Evolutionary conservation across 192 early-diverging fungal genomes (phyloP).

Genomic region (Radiomyces spectabilis): DNA sequence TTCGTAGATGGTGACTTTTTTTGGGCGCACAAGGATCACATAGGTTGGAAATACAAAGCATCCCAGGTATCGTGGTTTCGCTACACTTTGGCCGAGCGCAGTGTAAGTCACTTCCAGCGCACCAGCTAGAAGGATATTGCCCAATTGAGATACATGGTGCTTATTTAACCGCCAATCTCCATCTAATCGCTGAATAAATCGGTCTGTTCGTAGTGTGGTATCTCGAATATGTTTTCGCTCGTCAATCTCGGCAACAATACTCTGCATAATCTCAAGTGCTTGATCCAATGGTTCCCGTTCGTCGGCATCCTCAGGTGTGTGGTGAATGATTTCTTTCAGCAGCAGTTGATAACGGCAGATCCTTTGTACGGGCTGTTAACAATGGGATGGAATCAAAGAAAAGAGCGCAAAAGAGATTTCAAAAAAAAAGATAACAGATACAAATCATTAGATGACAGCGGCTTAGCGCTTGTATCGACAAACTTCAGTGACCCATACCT

Average conservation of each 20-base stretch:
- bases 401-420: no score
- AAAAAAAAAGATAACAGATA: no score
- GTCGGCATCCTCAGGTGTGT: constrained; percentile 30
- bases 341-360: constrained; percentile 89
- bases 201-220: constrained; percentile 18
- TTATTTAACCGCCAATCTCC: constrained; percentile 25
- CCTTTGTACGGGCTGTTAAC: constrained; percentile 71
- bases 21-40: constrained; percentile 48
- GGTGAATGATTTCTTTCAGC: constrained; percentile 49
- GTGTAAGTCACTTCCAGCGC: constrained; percentile 37
- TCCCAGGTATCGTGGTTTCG: constrained; percentile 42
- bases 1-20: constrained; percentile 37
- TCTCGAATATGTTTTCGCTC: constrained; percentile 16
- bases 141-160: constrained; percentile 21
- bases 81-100: constrained; percentile 10
- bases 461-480: no score
- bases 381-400: not conserved
- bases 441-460: no score
- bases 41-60: constrained; percentile 58
- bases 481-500: no score
- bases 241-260: constrained; percentile 33
- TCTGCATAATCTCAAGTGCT: constrained; percentile 27
- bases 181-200: constrained; percentile 22
- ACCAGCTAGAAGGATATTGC: constrained; percentile 34
- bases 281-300: constrained; percentile 26